Evolutionary conservation across 345 rosid genomes (phyloP).

Genomic region (Laguncularia racemosa): DNA sequence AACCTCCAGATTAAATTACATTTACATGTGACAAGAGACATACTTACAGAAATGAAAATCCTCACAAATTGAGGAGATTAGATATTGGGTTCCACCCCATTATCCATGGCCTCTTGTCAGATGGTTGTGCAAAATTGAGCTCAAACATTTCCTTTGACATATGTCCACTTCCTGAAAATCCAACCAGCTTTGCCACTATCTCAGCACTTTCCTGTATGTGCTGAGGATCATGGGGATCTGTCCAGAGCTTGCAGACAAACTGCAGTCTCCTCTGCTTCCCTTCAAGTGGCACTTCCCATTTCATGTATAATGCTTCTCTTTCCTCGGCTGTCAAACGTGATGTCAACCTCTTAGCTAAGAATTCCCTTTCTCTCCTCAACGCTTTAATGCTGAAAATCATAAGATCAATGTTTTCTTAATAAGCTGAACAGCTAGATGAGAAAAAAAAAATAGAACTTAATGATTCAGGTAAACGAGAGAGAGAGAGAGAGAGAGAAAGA

Average conservation of each 20-base stretch:
- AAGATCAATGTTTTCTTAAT: neutral
- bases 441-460: neutral
- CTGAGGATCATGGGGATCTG: constrained; percentile 77
- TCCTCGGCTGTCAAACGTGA: constrained; percentile 69
- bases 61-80: constrained; percentile 66
- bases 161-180: constrained; percentile 79
- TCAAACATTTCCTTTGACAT: constrained; percentile 98
- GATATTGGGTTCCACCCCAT: constrained; percentile 93
- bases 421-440: neutral
- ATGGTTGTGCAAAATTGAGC: constrained; percentile 83
- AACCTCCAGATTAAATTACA: constrained; percentile 30
- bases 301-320: constrained; percentile 70
- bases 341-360: constrained; percentile 77
- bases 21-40: constrained; percentile 12
- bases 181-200: constrained; percentile 92
- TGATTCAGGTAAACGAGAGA: neutral
- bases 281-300: constrained; percentile 90
- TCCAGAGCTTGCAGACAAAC: constrained; percentile 93
- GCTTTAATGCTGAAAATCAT: constrained; percentile 55
- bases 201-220: constrained; percentile 92
- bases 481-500: constrained; percentile 10
- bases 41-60: constrained; percentile 15
- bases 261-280: constrained; percentile 96
- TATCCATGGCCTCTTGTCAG: constrained; percentile 84
- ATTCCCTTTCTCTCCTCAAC: constrained; percentile 82